A percentile compares a stretch with the other conserved stretches of the same genome.
phyloP scores from a whole-genome alignment of 805 yeast genomes.

The Schwanniomyces occidentalis region DNA sequence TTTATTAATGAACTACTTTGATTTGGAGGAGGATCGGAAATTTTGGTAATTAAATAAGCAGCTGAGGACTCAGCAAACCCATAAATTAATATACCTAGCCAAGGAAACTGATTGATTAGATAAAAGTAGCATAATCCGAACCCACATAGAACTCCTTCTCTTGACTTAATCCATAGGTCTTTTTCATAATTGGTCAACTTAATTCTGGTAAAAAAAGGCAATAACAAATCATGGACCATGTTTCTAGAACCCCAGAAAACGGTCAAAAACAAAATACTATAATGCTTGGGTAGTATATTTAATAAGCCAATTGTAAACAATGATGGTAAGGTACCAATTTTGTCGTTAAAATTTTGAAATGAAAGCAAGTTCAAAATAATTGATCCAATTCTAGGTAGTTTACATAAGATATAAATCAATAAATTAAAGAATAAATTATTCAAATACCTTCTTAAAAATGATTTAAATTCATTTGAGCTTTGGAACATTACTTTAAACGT shows the following conservation, averaged over 20 bases:
- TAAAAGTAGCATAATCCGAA: slow-evolving; percentile 51
- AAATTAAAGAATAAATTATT: slow-evolving; percentile 22
- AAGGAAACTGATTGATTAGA: slow-evolving; percentile 42
- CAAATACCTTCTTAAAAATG: slow-evolving; percentile 24
- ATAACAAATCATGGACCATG: slow-evolving; percentile 46
- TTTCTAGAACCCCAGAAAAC: slow-evolving; percentile 49
- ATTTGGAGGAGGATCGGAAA: slow-evolving; percentile 47
- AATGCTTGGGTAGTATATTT: slow-evolving; percentile 32
- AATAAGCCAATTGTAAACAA: slow-evolving; percentile 34
- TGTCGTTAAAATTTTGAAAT: slow-evolving; percentile 43
- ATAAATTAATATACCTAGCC: slow-evolving; percentile 47
- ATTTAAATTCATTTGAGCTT: slow-evolving; percentile 18
- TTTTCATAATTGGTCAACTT: slow-evolving; percentile 45
- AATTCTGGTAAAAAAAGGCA: slow-evolving; percentile 51
- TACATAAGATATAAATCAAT: slow-evolving; percentile 31
- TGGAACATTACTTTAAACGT: slow-evolving; percentile 10
- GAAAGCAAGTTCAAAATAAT: slow-evolving; percentile 43
- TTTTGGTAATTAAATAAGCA: slow-evolving; percentile 54
- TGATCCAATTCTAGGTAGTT: slow-evolving; percentile 43
- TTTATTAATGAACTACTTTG: slow-evolving; percentile 21
- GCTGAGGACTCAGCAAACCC: slow-evolving; percentile 55
- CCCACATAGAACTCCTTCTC: slow-evolving; percentile 58
- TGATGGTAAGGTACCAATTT: slow-evolving; percentile 50
- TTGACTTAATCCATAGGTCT: slow-evolving; percentile 49
- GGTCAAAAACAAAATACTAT: slow-evolving; percentile 38